Percentiles rank a stretch among this genome's conserved stretches.
Evolutionary conservation across 2,329 filamentous ascomycete genomes (phyloP).

Genomic region (Sporothrix mexicana): DNA sequence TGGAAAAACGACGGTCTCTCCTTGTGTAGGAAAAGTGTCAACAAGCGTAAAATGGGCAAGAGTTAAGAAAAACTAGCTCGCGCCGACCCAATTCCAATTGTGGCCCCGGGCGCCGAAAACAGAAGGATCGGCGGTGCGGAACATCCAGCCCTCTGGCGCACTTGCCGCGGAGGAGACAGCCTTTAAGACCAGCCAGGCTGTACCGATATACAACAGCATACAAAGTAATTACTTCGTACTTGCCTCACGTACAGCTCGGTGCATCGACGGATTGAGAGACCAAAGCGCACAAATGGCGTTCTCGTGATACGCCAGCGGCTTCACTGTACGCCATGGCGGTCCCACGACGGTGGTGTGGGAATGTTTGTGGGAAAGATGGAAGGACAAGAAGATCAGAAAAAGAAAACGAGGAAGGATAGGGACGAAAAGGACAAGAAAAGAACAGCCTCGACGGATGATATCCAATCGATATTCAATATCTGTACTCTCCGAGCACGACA

Average conservation of each 20-base stretch:
- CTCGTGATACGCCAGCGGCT: constrained; percentile 14
- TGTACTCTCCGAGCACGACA: neutral
- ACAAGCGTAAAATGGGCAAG: neutral
- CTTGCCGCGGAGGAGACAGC: neutral
- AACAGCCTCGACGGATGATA: neutral
- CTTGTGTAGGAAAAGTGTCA: neutral
- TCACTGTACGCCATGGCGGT: neutral
- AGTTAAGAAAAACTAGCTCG: constrained; percentile 4
- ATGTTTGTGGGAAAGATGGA: neutral
- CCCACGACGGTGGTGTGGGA: constrained; percentile 13
- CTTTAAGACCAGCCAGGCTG: too few relatives aligned
- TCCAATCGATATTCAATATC: neutral
- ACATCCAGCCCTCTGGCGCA: neutral
- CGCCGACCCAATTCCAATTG: constrained; percentile 20
- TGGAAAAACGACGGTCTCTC: neutral
- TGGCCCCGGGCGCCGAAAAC: neutral
- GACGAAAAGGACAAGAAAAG: neutral
- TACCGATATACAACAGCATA: neutral
- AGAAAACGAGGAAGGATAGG: neutral
- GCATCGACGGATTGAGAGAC: neutral
- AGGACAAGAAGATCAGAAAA: neutral
- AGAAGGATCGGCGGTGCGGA: constrained; percentile 22
- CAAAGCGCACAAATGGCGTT: constrained; percentile 1
- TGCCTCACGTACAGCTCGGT: neutral
- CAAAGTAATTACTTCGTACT: neutral